Conservation (phyloP, 164 flowering plant species). For the Dillenia turbinata region DNA sequence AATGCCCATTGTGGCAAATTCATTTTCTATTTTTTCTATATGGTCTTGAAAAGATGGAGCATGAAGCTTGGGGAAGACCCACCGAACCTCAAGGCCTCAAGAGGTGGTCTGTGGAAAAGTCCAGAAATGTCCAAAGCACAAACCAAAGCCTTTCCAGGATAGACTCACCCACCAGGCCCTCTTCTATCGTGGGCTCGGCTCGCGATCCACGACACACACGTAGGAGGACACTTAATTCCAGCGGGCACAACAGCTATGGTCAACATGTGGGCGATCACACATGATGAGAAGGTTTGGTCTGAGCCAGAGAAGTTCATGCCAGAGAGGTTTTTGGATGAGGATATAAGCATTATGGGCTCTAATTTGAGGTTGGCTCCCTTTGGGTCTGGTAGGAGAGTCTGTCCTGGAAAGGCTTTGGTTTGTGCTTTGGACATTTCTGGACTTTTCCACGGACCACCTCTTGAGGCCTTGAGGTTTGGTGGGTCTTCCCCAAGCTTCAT, state of each 20-base stretch:
- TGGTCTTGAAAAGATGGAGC: too few relatives aligned
- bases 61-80: too few relatives aligned
- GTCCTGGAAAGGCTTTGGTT: slow-evolving; percentile 42
- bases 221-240: slow-evolving; percentile 27
- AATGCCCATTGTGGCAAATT: too few relatives aligned
- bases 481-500: too few relatives aligned
- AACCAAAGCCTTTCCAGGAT: too few relatives aligned
- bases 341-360: slow-evolving; percentile 25
- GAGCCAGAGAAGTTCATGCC: slow-evolving; percentile 24
- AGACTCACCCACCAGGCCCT: slow-evolving; percentile 39
- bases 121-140: too few relatives aligned
- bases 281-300: slow-evolving; percentile 21
- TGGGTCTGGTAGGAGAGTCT: slow-evolving; percentile 37
- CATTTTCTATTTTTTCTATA: too few relatives aligned
- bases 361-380: slow-evolving; percentile 44
- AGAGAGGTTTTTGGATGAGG: slow-evolving; percentile 21
- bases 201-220: slow-evolving; percentile 26
- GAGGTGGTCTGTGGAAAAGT: too few relatives aligned
- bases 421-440: too few relatives aligned
- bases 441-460: too few relatives aligned
- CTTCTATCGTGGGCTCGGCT: slow-evolving; percentile 37
- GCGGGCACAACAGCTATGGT: slow-evolving; percentile 49
- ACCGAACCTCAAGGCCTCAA: too few relatives aligned
- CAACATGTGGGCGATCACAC: slow-evolving; percentile 51
- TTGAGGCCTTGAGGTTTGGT: too few relatives aligned